phyloP scores from a whole-genome alignment of 2,329 filamentous ascomycete genomes.

The Aspergillus bombycis region DNA sequence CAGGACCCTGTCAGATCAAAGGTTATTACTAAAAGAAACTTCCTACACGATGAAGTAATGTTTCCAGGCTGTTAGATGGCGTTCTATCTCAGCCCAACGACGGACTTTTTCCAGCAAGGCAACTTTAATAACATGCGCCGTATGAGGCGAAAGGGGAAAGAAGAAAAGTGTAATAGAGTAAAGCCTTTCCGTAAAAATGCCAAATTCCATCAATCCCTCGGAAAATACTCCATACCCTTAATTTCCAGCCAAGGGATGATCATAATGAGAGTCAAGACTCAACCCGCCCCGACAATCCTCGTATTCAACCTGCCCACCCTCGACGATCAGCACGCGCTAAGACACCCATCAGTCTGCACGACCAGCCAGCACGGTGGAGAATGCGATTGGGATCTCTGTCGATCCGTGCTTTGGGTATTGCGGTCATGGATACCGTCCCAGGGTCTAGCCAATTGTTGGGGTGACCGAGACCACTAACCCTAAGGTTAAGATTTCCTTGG shows the following conservation, averaged over 20 bases:
- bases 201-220: not conserved
- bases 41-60: not conserved
- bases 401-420: not conserved
- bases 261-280: not conserved
- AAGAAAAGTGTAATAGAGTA: not conserved
- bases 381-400: not conserved
- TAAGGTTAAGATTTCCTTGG: not conserved
- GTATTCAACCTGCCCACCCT: not conserved
- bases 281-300: not conserved
- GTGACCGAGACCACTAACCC: not conserved
- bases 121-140: not conserved
- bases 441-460: not conserved
- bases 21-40: not conserved
- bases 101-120: not conserved
- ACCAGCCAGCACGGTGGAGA: not conserved
- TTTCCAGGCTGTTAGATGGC: not conserved
- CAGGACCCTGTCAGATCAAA: not conserved
- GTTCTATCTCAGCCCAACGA: not conserved
- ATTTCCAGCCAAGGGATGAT: not conserved
- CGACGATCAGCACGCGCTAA: not conserved
- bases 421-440: not conserved
- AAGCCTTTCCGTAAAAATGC: not conserved
- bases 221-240: not conserved
- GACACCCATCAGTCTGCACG: not conserved
- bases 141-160: not conserved